Evolutionary conservation across 352 stramenopile genomes (phyloP), one percentile per base, ranked within the genome.

Genomic region (Sclerospora graminicola): DNA sequence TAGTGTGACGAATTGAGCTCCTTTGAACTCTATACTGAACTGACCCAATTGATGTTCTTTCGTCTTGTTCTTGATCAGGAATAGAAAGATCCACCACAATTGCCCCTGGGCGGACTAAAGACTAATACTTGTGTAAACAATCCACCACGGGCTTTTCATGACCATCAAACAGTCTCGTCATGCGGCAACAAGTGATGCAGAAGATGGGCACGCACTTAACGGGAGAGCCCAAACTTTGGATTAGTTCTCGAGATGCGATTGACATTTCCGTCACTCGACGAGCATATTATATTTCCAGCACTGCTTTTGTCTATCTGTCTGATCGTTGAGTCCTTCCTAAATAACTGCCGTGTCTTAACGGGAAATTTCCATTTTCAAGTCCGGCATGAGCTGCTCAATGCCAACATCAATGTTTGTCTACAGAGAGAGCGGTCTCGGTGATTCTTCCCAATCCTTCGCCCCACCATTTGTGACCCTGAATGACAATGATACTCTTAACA

Each of bases 21-120:
- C 73, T 35, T 95, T 89, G 60, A 96, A 95, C 11, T 79, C 78
- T 13, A 95, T 74, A 37, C 95, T 95, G 29, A 96, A 96, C 45
- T 96, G 71, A 43, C 82, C 93, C n/a, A 96, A 57, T 47, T 95
- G 84, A 45, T 93, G 87, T 56, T 96, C 85, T 55, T 95, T 88
- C 21, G 77, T 89, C 51, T 95, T 95, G 69, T 96, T 82, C 52
- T 94, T 91, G 40, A 94, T 69, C 19, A 95, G 18, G 38, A 95
- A 95, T 6, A 95, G 52, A 14, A 94, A 79, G 31, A 94, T 68
- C 85, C 85, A 96, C 84, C 82, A 95, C 24, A 92, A 43, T 59
- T 94, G 82, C 3, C 81, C 80, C n/a, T 94, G 45, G 24, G 87
- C 66, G 0, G 85, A 83, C 20, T 93, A 74, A 21, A 94, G 51